These are phyloP conservation scores for Exophiala mesophila DNA, from an alignment of 2,329 filamentous ascomycete genomes.

Conservation along the genomic window DNA sequence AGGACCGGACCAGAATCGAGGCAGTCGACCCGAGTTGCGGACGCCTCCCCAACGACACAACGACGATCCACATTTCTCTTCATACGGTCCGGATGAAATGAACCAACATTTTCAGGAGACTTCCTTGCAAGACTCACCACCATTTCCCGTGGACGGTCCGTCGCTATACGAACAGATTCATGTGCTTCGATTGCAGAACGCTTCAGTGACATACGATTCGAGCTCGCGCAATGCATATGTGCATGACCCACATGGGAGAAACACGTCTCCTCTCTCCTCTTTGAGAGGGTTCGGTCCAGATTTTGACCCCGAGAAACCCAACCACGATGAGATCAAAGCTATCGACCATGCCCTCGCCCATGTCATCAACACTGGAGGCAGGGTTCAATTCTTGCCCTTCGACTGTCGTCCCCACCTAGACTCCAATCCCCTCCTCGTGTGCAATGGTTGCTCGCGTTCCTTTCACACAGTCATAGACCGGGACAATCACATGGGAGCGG, in stretches of 20 bases:
- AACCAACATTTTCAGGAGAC: background rate
- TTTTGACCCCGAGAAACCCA: constrained; percentile 7
- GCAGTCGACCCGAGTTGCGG: too few species aligned
- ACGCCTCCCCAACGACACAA: too few species aligned
- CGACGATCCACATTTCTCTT: too few species aligned
- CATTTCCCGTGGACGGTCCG: background rate
- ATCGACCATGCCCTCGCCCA: constrained; percentile 7
- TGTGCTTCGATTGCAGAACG: constrained; percentile 10
- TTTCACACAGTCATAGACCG: background rate
- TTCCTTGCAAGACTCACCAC: background rate
- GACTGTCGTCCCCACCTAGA: background rate
- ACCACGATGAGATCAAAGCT: constrained; percentile 1
- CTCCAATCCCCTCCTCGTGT: background rate
- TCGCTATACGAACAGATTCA: constrained; percentile 11
- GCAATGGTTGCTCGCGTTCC: constrained; percentile 6
- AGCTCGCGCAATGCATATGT: background rate
- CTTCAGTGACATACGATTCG: constrained; percentile 4
- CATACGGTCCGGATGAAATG: too few species aligned
- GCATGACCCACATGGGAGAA: background rate
- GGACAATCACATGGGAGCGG: constrained; percentile 1
- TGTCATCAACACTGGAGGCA: constrained; percentile 9
- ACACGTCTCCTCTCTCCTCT: background rate
- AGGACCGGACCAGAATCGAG: too few species aligned
- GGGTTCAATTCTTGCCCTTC: constrained; percentile 10
- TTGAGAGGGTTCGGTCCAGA: background rate